phyloP scores from a whole-genome alignment of 2,329 filamentous ascomycete genomes.

The Parastagonospora nodorum region DNA sequence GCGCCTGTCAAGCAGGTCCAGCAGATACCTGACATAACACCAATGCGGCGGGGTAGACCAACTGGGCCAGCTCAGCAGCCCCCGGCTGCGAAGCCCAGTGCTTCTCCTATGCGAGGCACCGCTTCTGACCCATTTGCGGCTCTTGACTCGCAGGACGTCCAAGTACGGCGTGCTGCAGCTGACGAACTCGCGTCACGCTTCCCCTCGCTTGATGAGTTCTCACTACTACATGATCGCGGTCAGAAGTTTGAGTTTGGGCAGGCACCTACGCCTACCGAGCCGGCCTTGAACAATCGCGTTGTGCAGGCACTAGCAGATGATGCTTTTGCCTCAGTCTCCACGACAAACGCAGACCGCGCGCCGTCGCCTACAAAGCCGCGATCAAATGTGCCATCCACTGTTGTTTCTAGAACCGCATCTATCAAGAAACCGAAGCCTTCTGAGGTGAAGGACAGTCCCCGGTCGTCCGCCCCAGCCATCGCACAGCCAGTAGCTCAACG shows the following conservation, averaged over 20 bases:
- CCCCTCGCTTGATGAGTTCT: constrained; percentile 90
- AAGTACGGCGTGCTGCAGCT: constrained; percentile 55
- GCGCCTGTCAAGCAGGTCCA: constrained; percentile 73
- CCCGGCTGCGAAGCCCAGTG: constrained; percentile 59
- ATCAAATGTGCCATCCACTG: constrained; percentile 36
- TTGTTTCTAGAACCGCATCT: constrained; percentile 39
- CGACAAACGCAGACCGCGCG: constrained; percentile 31
- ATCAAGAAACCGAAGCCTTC: constrained; percentile 34
- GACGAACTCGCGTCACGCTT: constrained; percentile 88
- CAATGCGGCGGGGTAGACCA: constrained; percentile 88
- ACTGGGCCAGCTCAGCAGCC: constrained; percentile 55
- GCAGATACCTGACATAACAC: constrained; percentile 83
- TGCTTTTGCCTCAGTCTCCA: constrained; percentile 67
- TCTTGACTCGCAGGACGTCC: constrained; percentile 70
- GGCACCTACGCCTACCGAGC: constrained; percentile 45
- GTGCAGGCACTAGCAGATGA: constrained; percentile 82
- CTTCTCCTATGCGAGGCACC: constrained; percentile 72
- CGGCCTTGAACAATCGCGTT: constrained; percentile 66
- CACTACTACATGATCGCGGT: constrained; percentile 82
- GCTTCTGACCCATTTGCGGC: constrained; percentile 87
- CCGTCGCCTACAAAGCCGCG: constrained; percentile 33
- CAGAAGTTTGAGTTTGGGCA: constrained; percentile 79
- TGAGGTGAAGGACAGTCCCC: constrained; percentile 28
- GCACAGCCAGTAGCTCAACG: constrained; percentile 56
- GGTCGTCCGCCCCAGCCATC: constrained; percentile 33